phyloP scores from a whole-genome alignment of 805 yeast genomes.

The Tanozyma kutaoensis region DNA sequence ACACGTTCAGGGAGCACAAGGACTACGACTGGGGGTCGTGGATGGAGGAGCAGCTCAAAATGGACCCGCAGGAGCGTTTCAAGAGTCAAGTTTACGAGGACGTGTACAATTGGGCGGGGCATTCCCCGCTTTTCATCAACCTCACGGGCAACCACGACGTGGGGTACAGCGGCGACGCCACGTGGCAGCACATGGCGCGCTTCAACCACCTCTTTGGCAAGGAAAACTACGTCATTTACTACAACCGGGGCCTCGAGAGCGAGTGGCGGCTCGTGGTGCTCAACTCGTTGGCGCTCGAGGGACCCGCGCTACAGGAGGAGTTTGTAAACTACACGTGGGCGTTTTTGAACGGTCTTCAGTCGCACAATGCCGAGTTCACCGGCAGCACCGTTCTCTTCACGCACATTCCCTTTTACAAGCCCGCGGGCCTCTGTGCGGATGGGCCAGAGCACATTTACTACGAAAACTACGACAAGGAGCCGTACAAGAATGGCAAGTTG shows the following conservation, averaged over 20 bases:
- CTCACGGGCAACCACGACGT: slow-evolving; percentile 93
- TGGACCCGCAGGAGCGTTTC: slow-evolving; percentile 22
- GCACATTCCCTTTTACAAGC: slow-evolving; percentile 82
- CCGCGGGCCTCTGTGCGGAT: slow-evolving; percentile 73
- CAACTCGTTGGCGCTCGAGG: slow-evolving; percentile 75
- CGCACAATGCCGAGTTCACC: slow-evolving; percentile 32
- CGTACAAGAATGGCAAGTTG: slow-evolving; percentile 55
- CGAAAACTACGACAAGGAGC: slow-evolving; percentile 41
- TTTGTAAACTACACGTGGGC: slow-evolving; percentile 57
- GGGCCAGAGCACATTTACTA: slow-evolving; percentile 52
- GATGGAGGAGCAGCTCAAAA: slow-evolving; percentile 24
- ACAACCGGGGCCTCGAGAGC: slow-evolving; percentile 44
- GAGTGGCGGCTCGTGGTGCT: slow-evolving; percentile 88
- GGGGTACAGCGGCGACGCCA: slow-evolving; percentile 91
- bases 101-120: slow-evolving; percentile 47
- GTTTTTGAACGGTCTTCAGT: slow-evolving; percentile 49
- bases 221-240: slow-evolving; percentile 72
- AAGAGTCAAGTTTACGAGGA: too few species aligned
- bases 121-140: slow-evolving; percentile 55
- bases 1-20: slow-evolving; percentile 34
- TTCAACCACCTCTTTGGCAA: slow-evolving; percentile 66
- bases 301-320: slow-evolving; percentile 73
- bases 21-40: slow-evolving; percentile 42
- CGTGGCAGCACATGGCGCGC: slow-evolving; percentile 80
- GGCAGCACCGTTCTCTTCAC: slow-evolving; percentile 79